Evolutionary conservation across 495 filamentous ascomycete genomes (phyloP), one percentile per base, ranked within the genome.

Genomic region (Penicillium simplicissimum): DNA sequence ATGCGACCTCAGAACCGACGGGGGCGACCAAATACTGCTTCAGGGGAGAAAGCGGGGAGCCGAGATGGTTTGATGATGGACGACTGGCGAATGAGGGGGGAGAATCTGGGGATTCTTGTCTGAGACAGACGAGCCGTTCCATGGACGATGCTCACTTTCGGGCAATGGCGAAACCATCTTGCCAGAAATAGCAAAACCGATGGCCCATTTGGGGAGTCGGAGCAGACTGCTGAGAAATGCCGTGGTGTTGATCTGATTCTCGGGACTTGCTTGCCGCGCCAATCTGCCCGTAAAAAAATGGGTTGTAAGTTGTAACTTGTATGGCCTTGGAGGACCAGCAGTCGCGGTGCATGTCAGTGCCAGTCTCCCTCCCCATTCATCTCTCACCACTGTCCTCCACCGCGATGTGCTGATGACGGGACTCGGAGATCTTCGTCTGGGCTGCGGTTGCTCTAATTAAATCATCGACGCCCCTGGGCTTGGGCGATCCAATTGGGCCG

Each of bases 111-210:
- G 36, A 36, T 10, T 10, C 7, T 8, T 52, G 61, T 59, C 59
- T 64, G 61, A 64, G 61, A 64, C 61, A 59, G 52, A 60, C 42
- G 57, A 52, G 38, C 56, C 61, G 57, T 56, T 56, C 62, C 62
- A 64, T 53, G 62, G 57, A 13, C 28, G 40, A 33, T 19, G 36
- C 34, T 38, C 52, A 35, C 36, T 28, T 23, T 55, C 14, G 49
- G 31, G 15, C 34, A 28, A 36, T 36, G 37, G 54, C 6, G 40
- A 34, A 25, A 47, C 28, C 55, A 2, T 10, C 15, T 28, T n/a
- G 51, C 14, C 51, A 11, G 51, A 49, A 31, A 28, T 25, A 49
- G 45, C 25, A 19, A 25, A 25, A 21, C 43, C 17, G n/a, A 42
- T 42, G n/a, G 17, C 15, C 38, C 37, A 15, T 38, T 38, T n/a